These are phyloP conservation scores for Phaeotremella skinneri DNA, from an alignment of 768 basidiomycete species.

Conservation along the genomic window DNA sequence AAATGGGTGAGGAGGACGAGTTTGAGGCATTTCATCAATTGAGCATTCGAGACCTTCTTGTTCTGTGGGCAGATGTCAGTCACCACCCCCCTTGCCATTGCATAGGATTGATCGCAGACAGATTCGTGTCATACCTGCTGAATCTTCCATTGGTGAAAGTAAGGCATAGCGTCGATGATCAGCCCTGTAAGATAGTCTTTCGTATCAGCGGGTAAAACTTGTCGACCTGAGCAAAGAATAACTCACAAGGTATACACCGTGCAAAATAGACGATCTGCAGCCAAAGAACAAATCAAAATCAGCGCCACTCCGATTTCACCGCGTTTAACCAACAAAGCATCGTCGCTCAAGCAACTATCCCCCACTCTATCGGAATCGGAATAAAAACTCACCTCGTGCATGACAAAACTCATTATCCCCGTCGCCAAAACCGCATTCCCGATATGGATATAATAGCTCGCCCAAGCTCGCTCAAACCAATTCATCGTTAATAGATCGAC, in stretches of 20 bases:
- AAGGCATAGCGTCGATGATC: slow-evolving; percentile 88
- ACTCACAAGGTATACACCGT: slow-evolving; percentile 66
- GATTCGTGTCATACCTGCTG: slow-evolving; percentile 65
- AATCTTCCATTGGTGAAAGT: slow-evolving; percentile 90
- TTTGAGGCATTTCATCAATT: slow-evolving; percentile 96
- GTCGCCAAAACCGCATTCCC: slow-evolving; percentile 90
- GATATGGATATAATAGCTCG: slow-evolving; percentile 73
- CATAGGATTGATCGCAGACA: background rate
- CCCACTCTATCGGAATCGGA: too few species aligned
- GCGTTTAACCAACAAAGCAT: too few species aligned
- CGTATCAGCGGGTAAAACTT: background rate
- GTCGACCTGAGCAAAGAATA: background rate
- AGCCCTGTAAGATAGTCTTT: slow-evolving; percentile 60
- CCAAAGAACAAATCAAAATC: background rate
- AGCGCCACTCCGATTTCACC: background rate
- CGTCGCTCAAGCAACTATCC: too few species aligned
- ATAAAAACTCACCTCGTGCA: slow-evolving; percentile 76
- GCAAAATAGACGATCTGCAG: slow-evolving; percentile 91
- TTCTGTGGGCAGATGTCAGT: slow-evolving; percentile 34
- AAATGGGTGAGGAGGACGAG: slow-evolving; percentile 91
- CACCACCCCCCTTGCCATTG: too few species aligned
- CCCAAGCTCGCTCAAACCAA: slow-evolving; percentile 71
- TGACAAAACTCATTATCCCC: slow-evolving; percentile 81
- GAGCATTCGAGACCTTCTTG: slow-evolving; percentile 72
- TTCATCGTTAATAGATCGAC: slow-evolving; percentile 43